A percentile compares a stretch with the other conserved stretches of the same genome.
Conservation (phyloP, 1,284 basidiomycete species). For the Ganoderma leucocontextum region DNA sequence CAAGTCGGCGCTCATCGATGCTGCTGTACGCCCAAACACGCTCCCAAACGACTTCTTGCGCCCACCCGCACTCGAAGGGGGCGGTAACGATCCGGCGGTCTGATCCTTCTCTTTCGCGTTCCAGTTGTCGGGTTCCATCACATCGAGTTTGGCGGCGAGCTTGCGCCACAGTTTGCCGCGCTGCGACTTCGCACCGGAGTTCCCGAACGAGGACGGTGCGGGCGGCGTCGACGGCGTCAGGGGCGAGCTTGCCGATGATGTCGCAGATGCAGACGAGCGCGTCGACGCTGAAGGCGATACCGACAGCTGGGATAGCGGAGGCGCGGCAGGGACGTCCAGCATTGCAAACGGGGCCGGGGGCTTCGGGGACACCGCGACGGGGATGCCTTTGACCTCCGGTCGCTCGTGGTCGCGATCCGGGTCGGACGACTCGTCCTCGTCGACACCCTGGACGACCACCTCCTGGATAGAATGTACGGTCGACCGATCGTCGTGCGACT, state of each 20-base stretch:
- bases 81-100: background rate
- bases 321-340: slow-evolving; percentile 19
- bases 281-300: slow-evolving; percentile 23
- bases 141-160: slow-evolving; percentile 31
- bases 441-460: slow-evolving; percentile 16
- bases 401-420: slow-evolving; percentile 16
- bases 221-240: slow-evolving; percentile 26
- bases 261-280: slow-evolving; percentile 24
- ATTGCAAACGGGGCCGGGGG: slow-evolving; percentile 5
- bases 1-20: slow-evolving; percentile 19
- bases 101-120: slow-evolving; percentile 7
- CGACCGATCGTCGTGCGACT: slow-evolving; percentile 28
- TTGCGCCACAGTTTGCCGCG: slow-evolving; percentile 31
- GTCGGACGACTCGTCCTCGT: slow-evolving; percentile 18
- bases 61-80: background rate
- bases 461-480: slow-evolving; percentile 27
- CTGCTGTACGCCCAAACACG: slow-evolving; percentile 26
- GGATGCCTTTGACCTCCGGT: slow-evolving; percentile 13
- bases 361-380: slow-evolving; percentile 16
- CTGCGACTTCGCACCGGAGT: slow-evolving; percentile 19
- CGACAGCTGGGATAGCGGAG: slow-evolving; percentile 4
- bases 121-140: slow-evolving; percentile 15
- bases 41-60: slow-evolving; percentile 31
- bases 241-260: slow-evolving; percentile 28
- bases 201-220: slow-evolving; percentile 11